Evolutionary conservation across 805 yeast genomes (phyloP), one percentile per base, ranked within the genome.

Genomic region (Kazachstania martiniae): DNA sequence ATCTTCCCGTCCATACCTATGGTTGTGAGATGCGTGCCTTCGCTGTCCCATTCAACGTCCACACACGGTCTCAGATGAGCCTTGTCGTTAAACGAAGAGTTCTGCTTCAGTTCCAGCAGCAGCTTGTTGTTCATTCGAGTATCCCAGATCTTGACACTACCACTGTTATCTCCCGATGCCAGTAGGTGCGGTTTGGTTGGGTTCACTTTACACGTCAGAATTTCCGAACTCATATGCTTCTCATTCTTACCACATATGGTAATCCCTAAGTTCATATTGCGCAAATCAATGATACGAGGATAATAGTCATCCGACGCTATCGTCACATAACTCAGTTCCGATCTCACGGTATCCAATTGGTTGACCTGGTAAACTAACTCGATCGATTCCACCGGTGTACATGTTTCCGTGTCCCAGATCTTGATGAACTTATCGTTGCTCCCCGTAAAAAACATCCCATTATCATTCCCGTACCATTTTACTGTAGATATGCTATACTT

Each of bases 401-500:
- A 57, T 12, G 67, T 59, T 34, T 68, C 68, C 0, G 95, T 68
- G 49, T 85, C 95, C 93, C 94, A 87, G 1, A 85, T 64, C 40
- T 77, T 80, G 15, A 86, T 70, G 0, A 74, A 69, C 36, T 70
- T 73, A 53, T 87, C 96, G 52, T 75, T 84, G 0, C 95, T 83
- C 1, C 85, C 74, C 3, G 85, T 70, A 13, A 85, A 65, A 59
- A 85, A 86, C 76, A 87, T 66, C 1, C 95, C 95, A 21, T 77
- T 73, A 54, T 87, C 96, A 28, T 62, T 61, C 0, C 91, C 86
- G 89, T 95, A 89, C 96, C 96, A 87, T 44, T 68, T 63, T 1
- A 83, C 62, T 12, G 71, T 58, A 0, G 94, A 80, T 0, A 87
- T 65, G 0, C 95, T 94, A 51, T 66, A 84, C 13, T 59, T 52